Evolutionary conservation across 805 yeast genomes (phyloP), one percentile per base, ranked within the genome.

Genomic region (Metschnikowia orientalis): DNA sequence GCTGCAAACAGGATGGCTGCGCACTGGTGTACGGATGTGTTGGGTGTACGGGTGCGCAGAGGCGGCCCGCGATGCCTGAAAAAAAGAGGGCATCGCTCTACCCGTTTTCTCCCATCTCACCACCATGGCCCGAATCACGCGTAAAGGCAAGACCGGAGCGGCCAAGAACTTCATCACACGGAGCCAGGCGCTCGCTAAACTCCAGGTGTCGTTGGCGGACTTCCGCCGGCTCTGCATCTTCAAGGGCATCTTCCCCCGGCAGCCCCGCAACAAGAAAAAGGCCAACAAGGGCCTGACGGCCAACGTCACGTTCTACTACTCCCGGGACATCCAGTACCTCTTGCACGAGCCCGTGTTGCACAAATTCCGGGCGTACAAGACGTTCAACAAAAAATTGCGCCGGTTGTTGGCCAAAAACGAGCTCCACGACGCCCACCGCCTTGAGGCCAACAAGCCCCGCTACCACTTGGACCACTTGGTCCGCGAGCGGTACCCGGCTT

Each of bases 261-360:
- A 88, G 56, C 97, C 97, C 28, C 72, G 89, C 50, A 87, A 86
- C 63, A 92, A 89, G 68, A 87, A 83, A 77, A 89, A 87, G 71
- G 96, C 97, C 40, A 90, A 88, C 63, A 92, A 87, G 63, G 97
- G 98, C 14, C 84, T 95, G n/a, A 86, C 97, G 6, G 95, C 94
- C 16, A 95, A 95, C 28, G 82, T 83, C 15, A 92, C 98, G 3
- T 94, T 92, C 58, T 92, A 92, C 65, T 90, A 88, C 59, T 60
- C 81, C 44, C 92, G 88, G 61, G 98, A 92, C 59, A 92, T 92
- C 45, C 95, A 89, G 61, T 92, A 90, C 59, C 69, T 92, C 48
- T 66, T 87, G 68, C 98, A 92, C 59, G 98, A 92, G 66, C 97
- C 97, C 4, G 83, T 92, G 16, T 70, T 92, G 50, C 75, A 73